Evolutionary conservation across 148 eudicot genomes (phyloP).

Genomic region (Spergularia marina): DNA sequence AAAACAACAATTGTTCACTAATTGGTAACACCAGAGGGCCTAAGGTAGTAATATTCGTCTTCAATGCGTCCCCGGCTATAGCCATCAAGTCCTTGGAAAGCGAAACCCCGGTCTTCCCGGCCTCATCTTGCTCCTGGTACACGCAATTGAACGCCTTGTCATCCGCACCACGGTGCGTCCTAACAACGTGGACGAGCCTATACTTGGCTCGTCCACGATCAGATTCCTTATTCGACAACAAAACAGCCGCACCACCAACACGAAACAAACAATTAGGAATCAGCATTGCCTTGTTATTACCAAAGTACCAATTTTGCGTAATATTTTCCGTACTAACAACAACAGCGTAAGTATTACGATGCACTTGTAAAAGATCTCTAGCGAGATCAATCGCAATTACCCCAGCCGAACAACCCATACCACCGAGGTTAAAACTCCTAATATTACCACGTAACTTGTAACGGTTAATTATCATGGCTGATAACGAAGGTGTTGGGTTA

Average conservation of each 20-base stretch:
- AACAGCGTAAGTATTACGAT: slow-evolving; percentile 50
- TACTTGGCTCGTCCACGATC: slow-evolving; percentile 51
- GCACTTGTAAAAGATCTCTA: slow-evolving; percentile 53
- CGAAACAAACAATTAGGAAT: slow-evolving; percentile 66
- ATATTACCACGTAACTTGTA: slow-evolving; percentile 57
- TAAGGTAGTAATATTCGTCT: slow-evolving; percentile 46
- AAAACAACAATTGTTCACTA: slow-evolving; percentile 53
- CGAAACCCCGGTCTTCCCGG: slow-evolving; percentile 46
- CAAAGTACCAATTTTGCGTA: slow-evolving; percentile 60
- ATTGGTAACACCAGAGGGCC: slow-evolving; percentile 52
- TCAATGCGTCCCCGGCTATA: slow-evolving; percentile 51
- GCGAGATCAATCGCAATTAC: slow-evolving; percentile 58
- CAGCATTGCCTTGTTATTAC: slow-evolving; percentile 59
- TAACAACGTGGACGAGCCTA: slow-evolving; percentile 49
- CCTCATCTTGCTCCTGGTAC: slow-evolving; percentile 49
- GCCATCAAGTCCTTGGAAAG: slow-evolving; percentile 54
- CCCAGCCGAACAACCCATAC: slow-evolving; percentile 68
- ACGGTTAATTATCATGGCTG: slow-evolving; percentile 60
- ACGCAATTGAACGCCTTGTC: slow-evolving; percentile 52
- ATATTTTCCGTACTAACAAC: slow-evolving; percentile 63
- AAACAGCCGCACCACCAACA: slow-evolving; percentile 57
- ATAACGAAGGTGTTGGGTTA: slow-evolving; percentile 62
- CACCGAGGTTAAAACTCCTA: slow-evolving; percentile 52
- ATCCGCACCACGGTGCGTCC: slow-evolving; percentile 52
- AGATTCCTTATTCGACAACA: slow-evolving; percentile 41